Percentiles rank a stretch among this genome's conserved stretches.
These are phyloP conservation scores for Crithidia expoeki DNA, from an alignment of 208 protist species.

Conservation along the genomic window DNA sequence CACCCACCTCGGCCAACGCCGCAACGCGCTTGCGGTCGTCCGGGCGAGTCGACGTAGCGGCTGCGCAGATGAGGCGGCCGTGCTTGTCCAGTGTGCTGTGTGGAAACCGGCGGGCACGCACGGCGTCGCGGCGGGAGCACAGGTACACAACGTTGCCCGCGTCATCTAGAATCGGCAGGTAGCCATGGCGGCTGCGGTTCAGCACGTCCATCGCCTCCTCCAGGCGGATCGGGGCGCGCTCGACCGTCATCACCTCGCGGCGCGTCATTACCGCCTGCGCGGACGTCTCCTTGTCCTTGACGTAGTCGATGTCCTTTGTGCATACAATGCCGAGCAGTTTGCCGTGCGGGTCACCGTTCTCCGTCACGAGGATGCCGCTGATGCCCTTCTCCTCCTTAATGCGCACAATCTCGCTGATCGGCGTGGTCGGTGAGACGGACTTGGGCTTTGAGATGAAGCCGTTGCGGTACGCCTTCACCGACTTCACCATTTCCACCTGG, in stretches of 20 bases:
- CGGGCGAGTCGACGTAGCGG: slow-evolving; percentile 91
- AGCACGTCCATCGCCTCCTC: slow-evolving; percentile 96
- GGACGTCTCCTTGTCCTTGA: slow-evolving; percentile 82
- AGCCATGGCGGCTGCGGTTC: slow-evolving; percentile 93
- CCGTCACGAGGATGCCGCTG: slow-evolving; percentile 97
- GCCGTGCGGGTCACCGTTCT: slow-evolving; percentile 91
- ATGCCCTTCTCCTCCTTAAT: slow-evolving; percentile 95
- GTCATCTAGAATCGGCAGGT: slow-evolving; percentile 97
- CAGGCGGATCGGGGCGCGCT: slow-evolving; percentile 84
- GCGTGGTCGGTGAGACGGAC: slow-evolving; percentile 80
- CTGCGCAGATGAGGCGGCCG: slow-evolving; percentile 86
- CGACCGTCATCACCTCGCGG: slow-evolving; percentile 83
- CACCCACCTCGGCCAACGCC: slow-evolving; percentile 86
- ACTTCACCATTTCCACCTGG: slow-evolving; percentile 93
- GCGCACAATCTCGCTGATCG: slow-evolving; percentile 86
- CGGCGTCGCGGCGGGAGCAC: slow-evolving; percentile 87
- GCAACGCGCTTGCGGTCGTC: slow-evolving; percentile 88
- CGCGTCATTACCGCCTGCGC: slow-evolving; percentile 90
- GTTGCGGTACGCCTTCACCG: slow-evolving; percentile 96
- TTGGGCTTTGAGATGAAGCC: slow-evolving; percentile 97
- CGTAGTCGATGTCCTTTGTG: slow-evolving; percentile 97
- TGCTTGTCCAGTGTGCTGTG: slow-evolving; percentile 83
- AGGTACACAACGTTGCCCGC: slow-evolving; percentile 91
- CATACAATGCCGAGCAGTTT: slow-evolving; percentile 97
- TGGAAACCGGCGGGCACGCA: slow-evolving; percentile 80